Conservation (phyloP, 257 asterid genomes). For the Cruciata laevipes region DNA sequence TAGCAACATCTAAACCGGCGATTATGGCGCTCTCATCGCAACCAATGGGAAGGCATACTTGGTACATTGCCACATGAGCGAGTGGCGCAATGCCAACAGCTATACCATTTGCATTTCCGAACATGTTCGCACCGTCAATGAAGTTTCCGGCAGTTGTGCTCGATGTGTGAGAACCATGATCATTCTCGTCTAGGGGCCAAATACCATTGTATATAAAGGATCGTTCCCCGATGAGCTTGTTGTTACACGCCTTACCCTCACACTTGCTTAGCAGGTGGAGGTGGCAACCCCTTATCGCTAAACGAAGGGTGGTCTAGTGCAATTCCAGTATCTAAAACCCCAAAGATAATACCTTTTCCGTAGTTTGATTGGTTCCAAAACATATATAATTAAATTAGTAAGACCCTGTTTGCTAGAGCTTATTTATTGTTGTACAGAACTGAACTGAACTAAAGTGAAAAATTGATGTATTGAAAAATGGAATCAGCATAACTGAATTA, state of each 20-base stretch:
- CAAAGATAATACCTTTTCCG: slow-evolving; percentile 3
- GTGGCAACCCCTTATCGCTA: neutral
- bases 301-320: slow-evolving; percentile 2
- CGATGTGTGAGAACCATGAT: neutral
- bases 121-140: neutral
- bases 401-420: no score
- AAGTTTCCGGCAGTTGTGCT: slow-evolving; percentile 4
- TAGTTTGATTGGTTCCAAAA: slow-evolving; percentile 9
- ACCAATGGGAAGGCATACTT: neutral
- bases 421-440: no score
- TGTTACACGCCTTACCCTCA: neutral
- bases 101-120: slow-evolving; percentile 5
- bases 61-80: slow-evolving; percentile 4
- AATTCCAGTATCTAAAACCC: slow-evolving; percentile 5
- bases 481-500: no score
- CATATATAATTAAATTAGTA: no score
- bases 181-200: neutral
- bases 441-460: no score
- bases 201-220: neutral
- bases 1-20: neutral
- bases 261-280: slow-evolving; percentile 3
- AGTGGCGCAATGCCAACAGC: slow-evolving; percentile 11
- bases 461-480: no score
- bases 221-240: slow-evolving; percentile 2
- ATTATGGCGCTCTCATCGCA: neutral